phyloP scores from a whole-genome alignment of 345 rosid species.

The Lepidium didymum region DNA sequence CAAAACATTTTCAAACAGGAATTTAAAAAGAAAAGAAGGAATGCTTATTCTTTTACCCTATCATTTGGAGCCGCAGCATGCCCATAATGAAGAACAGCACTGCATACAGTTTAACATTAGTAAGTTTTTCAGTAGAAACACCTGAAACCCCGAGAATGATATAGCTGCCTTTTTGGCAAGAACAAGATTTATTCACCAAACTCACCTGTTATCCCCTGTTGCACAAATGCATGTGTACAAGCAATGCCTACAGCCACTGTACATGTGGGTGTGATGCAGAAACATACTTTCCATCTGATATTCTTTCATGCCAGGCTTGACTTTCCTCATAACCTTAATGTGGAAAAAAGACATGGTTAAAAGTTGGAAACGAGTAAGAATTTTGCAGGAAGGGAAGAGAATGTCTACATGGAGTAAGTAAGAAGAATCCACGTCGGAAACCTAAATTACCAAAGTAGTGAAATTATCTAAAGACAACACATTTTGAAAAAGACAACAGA shows the following conservation, averaged over 20 bases:
- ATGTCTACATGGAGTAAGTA: not conserved
- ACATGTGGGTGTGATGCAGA: conserved; percentile 89
- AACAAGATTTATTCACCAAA: not conserved
- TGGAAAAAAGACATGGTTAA: not conserved
- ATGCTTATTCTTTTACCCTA: conserved; percentile 39
- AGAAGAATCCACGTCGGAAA: not conserved
- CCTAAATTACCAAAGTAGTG: not conserved
- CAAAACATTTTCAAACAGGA: not conserved
- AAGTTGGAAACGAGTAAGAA: not conserved
- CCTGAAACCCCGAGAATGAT: not conserved
- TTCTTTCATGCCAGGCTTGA: conserved; percentile 61
- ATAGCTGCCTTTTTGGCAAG: not conserved
- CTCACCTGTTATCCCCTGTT: conserved; percentile 85
- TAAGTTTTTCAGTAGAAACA: not conserved
- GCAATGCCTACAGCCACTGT: conserved; percentile 93
- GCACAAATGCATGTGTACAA: conserved; percentile 96
- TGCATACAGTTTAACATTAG: conserved; percentile 20
- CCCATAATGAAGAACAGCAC: conserved; percentile 96
- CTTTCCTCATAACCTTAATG: conserved; percentile 73
- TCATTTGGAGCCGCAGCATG: conserved; percentile 99
- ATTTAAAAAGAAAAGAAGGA: not conserved
- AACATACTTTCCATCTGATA: conserved; percentile 94
- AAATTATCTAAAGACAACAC: not conserved
- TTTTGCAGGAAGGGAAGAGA: not conserved
- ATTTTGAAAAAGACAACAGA: not conserved